Base-by-base conservation (phyloP, 1,284 basidiomycete species). In the Ustilago sp. region DNA sequence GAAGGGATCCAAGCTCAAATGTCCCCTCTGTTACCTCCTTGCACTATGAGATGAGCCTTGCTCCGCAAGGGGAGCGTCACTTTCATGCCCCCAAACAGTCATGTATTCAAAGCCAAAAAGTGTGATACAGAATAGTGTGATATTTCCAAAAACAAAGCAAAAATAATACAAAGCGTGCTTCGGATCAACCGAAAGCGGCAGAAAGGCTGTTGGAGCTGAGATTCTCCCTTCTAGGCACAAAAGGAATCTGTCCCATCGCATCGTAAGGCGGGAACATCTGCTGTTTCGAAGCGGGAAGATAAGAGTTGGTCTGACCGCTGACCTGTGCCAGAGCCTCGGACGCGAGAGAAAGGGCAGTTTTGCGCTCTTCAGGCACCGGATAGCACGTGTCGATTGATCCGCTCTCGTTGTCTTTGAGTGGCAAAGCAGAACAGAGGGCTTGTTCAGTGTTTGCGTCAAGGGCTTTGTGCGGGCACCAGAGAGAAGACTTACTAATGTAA, bases 201-300 rank as follows among this genome's bases (percentile, higher is more conserved):
- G 70, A 73, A 17, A 73, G 70, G 15, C 70, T 73, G 61, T 73
- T 73, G 17, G 53, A 57, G 28, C 51, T 36, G 48, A 73, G 54
- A 5, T 47, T 54, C n/a, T 73, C 70, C 45, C 56, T 59, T 23
- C 54, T 55, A 15, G 45, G 59, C 36, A 63, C 32, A 53, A 63
- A 36, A 43, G 58, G 58, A 19, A 28, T 62, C 61, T 48, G 65
- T 64, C 61, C 61, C 45, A 64, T 54, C 28, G 61, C 63, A 50
- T 68, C 70, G 38, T 53, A 68, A 12, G 58, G 65, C 43, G 54
- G 61, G 15, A 57, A 63, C 13, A 19, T 35, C 36, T 35, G 31
- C 6, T 5, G 55, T 34, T 39, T 34, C 28, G 38, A 13, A 17
- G 17, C 4, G 12, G 8, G 28, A 15, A 35, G 48, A 36, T 6